Base-by-base conservation (phyloP, 1,284 basidiomycete genomes). In the Hemileia vastatrix region DNA sequence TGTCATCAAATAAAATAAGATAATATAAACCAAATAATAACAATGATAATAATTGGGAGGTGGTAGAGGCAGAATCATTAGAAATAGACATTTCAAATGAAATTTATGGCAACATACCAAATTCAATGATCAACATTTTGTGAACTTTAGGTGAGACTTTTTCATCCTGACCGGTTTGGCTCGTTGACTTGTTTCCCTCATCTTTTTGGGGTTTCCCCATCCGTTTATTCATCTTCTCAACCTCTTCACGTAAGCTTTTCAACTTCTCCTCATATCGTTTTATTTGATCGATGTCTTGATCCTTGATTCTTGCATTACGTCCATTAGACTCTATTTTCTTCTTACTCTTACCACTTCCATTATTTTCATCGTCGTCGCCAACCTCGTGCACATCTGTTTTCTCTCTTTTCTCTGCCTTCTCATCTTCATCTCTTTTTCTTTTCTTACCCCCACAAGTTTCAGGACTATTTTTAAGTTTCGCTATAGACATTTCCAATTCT, bases 101-200 rank as follows among this genome's bases (percentile, higher is more conserved):
- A n/a, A n/a, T n/a, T n/a, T n/a, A n/a, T 63, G 64, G 52, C 1
- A 2, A 24, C 40, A 33, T 8, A 36, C 18, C 27, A 44, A 36
- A 94, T 77, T 95, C 91, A 32, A 91, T 83, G 67, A 94, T 85
- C 55, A 95, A 78, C 11, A 84, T 80, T 71, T 78, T 82, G 31
- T 85, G 55, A 84, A 67, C 80, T 76, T 71, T 27, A 67, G 40
- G 53, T 27, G 44, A 33, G n/a, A 24, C 50, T 19, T 9, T 23
- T 23, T 47, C 40, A 1, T 49, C 19, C 52, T 58, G 15, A 56
- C 19, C 44, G 55, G 18, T 9, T 27, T 24, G 23, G 8, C 6
- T 27, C 24, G 27, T 23, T 53, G 19, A 21, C 8, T 9, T 32
- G 8, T n/a, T 11, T 23, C 31, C 9, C 49, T n/a, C 49, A 51